A percentile compares a stretch with the other conserved stretches of the same genome.
Conservation (phyloP, 345 rosid genomes). For the Sonneratia caseolaris region DNA sequence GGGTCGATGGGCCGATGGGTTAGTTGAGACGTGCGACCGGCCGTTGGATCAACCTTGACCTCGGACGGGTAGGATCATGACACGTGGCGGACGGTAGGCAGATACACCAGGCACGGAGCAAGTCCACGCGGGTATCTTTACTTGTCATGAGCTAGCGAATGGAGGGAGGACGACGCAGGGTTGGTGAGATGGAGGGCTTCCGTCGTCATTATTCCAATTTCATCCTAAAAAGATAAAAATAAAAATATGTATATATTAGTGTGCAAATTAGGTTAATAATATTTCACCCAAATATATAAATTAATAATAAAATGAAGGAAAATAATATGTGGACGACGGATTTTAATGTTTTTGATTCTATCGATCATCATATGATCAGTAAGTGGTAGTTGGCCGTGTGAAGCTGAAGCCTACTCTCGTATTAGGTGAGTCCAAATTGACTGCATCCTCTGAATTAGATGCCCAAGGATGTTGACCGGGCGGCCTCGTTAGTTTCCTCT, state of each 20-base stretch:
- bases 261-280: background rate
- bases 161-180: background rate
- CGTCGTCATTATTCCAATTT: slow-evolving; percentile 2
- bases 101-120: slow-evolving; percentile 4
- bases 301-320: too few relatives aligned
- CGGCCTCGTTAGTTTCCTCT: background rate
- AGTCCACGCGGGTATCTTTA: slow-evolving; percentile 10
- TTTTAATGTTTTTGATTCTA: too few relatives aligned
- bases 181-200: slow-evolving; percentile 9
- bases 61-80: slow-evolving; percentile 11
- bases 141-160: slow-evolving; percentile 2
- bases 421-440: slow-evolving; percentile 2
- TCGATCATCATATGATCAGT: background rate
- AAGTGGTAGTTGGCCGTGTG: background rate
- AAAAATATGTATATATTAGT: background rate
- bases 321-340: too few relatives aligned
- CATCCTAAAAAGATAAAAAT: too few relatives aligned
- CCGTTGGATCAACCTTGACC: slow-evolving; percentile 20
- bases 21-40: slow-evolving; percentile 21
- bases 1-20: slow-evolving; percentile 26
- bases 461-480: background rate
- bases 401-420: background rate
- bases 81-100: slow-evolving; percentile 10
- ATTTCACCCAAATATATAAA: too few relatives aligned
- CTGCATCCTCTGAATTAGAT: background rate